Base-by-base conservation (phyloP, 1,284 basidiomycete species). In the Chondrostereum purpureum region DNA sequence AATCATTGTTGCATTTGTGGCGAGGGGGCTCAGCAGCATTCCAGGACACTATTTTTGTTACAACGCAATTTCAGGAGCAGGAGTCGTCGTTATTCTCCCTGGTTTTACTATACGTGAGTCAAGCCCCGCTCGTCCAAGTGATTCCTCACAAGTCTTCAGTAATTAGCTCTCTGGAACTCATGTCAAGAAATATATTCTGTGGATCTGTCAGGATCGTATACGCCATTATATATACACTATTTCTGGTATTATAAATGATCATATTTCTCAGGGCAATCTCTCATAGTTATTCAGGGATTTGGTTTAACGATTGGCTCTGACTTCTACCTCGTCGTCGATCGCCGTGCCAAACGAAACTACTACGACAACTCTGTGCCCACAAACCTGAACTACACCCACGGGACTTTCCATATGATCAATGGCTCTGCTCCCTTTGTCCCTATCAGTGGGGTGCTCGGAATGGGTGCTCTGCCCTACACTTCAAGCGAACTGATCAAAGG, bases 201-300 rank as follows among this genome's bases (percentile, higher is more conserved):
- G 89, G 89, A 14, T 88, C 87, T n/a, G 88, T 92, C 17, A 72
- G 89, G 52, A 83, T 92, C 66, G 87, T 92, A 22, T 92, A 91
- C 56, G 88, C 89, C 14, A 85, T 90, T 53, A 91, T 92, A 46
- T 92, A 92, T 59, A 89, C 88, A 0, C 68, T 92, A 37, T 91
- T 92, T 63, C 66, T 92, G 50, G 84, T 83, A 31, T 31, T 31
- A 31, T n/a, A 31, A 8, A 8, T 8, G 8, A 8, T n/a, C 8
- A n/a, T 23, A 21, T 43, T 39, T 44, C 42, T 45, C 33, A 50
- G 31, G 42, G 44, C 51, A 33, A 50, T 21, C 27, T 37, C 19
- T 41, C 42, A n/a, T 46, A 35, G 20, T 13, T 44, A 38, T 34
- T 4, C 55, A 86, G 85, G 88, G 89, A 13, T 92, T 92, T 60